Base-by-base conservation (phyloP, 2,329 filamentous ascomycete genomes). In the Monilinia vaccinii-corymbosi region DNA sequence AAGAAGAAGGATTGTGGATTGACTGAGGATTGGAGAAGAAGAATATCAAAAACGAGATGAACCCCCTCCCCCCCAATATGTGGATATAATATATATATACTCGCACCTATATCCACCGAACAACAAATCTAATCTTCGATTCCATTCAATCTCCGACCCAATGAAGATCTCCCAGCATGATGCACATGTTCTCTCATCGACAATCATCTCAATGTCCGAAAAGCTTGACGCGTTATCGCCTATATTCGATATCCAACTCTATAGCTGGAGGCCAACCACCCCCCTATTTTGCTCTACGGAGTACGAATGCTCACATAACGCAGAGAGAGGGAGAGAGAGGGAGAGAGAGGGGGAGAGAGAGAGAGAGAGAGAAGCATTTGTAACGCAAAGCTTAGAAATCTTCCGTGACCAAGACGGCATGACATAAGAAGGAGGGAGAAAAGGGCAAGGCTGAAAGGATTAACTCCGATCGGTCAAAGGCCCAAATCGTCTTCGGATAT, bases 81-180 rank as follows among this genome's bases (percentile, higher is more conserved):
- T 36, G 25, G 23, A 53, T 53, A n/a, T 53, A 53, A 53, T 53
- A n/a, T 53, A 53, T 53, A 53, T 53, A 53, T 53, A 53, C 38
- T 28, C 25, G 25, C 6, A 28, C 6, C 25, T 3, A 28, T 6
- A 28, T 28, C 25, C 25, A 28, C 25, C 25, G 25, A 3, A 3
- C 25, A 28, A 18, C 40, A 31, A n/a, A 44, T 11, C 38, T 5
- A n/a, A n/a, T 21, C 25, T 1, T 34, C 32, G 44, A 28, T 23
- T 18, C 25, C 13, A 28, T 23, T 44, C 51, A n/a, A 23, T n/a
- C 51, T 25, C 25, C 6, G 38, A 44, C 51, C 38, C 51, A 23
- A 38, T 18, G 51, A 53, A 32, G 23, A 44, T 53, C 5, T n/a
- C n/a, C 31, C n/a, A 2, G 0, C 38, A 53, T 11, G 8, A 53